A percentile compares a stretch with the other conserved stretches of the same genome.
Evolutionary conservation across 2,329 filamentous ascomycete species (phyloP).

Genomic region (Lasiodiplodia theobromae): DNA sequence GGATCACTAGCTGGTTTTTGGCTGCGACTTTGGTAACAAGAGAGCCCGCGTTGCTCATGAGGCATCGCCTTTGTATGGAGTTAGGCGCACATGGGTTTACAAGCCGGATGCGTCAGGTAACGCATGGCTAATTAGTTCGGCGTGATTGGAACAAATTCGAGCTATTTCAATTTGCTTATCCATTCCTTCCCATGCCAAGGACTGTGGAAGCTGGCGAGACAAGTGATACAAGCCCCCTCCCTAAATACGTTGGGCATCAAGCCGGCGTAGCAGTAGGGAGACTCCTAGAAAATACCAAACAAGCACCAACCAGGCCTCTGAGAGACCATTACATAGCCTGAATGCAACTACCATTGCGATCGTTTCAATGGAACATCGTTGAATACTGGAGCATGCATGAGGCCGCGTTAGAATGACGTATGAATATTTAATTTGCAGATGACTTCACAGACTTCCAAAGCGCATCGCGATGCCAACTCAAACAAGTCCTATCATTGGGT

Average conservation of each 20-base stretch:
- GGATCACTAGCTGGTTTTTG: neutral
- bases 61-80: conserved; percentile 5
- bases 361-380: neutral
- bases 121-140: conserved; percentile 12
- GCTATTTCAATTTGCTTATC: neutral
- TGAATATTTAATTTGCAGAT: too few species aligned
- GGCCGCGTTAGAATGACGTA: too few species aligned
- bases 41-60: conserved; percentile 1
- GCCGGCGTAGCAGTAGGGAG: too few species aligned
- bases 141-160: conserved; percentile 7
- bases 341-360: too few species aligned
- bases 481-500: too few species aligned
- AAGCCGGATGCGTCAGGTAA: neutral
- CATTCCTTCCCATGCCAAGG: neutral
- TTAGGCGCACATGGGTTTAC: neutral
- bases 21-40: neutral
- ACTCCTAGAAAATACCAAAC: too few species aligned
- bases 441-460: too few species aligned
- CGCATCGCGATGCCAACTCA: too few species aligned
- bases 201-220: neutral
- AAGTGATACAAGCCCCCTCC: neutral
- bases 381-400: neutral
- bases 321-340: too few species aligned
- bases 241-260: neutral
- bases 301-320: too few species aligned